Percentiles rank a stretch among this genome's conserved stretches.
Conservation (phyloP, 2,329 filamentous ascomycete genomes). For the Curvularia hawaiiensis region DNA sequence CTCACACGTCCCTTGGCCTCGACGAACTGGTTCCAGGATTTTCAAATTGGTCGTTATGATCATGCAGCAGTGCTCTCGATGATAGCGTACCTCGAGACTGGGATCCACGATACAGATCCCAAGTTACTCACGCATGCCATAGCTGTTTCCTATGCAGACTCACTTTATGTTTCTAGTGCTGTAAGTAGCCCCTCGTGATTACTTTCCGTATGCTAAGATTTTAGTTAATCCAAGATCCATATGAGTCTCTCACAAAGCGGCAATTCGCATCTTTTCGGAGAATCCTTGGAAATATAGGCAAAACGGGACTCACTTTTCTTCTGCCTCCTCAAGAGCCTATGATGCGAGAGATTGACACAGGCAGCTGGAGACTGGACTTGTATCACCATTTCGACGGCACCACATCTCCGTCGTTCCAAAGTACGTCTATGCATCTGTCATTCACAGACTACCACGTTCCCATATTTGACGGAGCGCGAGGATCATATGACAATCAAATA, state of each 20-base stretch:
- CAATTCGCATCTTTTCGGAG: background rate
- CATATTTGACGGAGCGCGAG: background rate
- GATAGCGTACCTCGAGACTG: background rate
- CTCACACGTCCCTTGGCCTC: background rate
- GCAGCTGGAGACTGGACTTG: background rate
- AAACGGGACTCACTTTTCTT: background rate
- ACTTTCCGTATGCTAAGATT: background rate
- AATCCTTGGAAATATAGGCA: background rate
- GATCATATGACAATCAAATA: background rate
- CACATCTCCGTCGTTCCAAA: background rate
- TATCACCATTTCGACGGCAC: background rate
- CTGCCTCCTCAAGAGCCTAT: background rate
- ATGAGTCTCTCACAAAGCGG: background rate
- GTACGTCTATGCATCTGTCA: background rate
- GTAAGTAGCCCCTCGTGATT: background rate
- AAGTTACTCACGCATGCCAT: background rate
- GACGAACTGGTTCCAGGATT: background rate
- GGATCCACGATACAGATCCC: background rate
- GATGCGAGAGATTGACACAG: background rate
- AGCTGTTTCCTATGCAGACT: background rate
- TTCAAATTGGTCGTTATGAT: rapidly evolving
- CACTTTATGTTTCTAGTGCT: background rate
- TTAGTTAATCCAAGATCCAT: conserved; percentile 1
- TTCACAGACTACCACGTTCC: background rate
- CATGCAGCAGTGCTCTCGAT: background rate